Base-by-base conservation (phyloP, 1,284 basidiomycete genomes). In the Cutaneotrichosporon curvatum region DNA sequence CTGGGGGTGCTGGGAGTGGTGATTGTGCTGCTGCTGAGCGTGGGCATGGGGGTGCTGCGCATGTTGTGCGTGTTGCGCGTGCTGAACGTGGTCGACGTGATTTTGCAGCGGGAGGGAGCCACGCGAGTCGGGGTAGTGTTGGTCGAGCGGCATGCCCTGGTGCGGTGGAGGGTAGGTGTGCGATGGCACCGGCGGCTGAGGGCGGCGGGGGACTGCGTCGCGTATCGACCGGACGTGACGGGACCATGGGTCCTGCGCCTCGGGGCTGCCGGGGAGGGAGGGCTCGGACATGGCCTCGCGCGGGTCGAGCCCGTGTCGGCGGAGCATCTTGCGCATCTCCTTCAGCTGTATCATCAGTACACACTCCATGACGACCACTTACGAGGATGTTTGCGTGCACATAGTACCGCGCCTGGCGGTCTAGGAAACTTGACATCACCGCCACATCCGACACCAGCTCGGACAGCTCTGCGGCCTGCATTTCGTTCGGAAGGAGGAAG, bases 271-370 rank as follows among this genome's bases (percentile, higher is more conserved):
- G 1, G 48, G 48, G 9, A 41, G 43, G 16, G 52, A 54, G 3
- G 43, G 37, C 10, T 54, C 48, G 8, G 48, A 48, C 12, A 42
- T 11, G 22, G 37, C 45, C 3, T 37, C 33, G 0, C 37, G 37
- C 12, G 40, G 40, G 32, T 54, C 52, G 7, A 57, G 39, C 14
- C 50, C 50, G 20, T 57, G 55, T 7, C 55, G 48, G 10, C 43
- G 45, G 6, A 57, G 39, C 43, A 57, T 51, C 8, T 40, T 31
- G 16, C 47, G 52, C n/a, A 40, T 51, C 32, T 57, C 55, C 11
- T 40, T 38, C n/a, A 51, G 47, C 55, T 56, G 21, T 11, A 2
- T 15, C 4, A 37, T 47, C 14, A 47, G 37, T 15, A 15, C 5
- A n/a, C n/a, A n/a, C n/a, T n/a, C n/a, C n/a, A n/a, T n/a, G 19